Evolutionary conservation across 352 stramenopile genomes (phyloP).

Genomic region (Globisporangium apiculatum): DNA sequence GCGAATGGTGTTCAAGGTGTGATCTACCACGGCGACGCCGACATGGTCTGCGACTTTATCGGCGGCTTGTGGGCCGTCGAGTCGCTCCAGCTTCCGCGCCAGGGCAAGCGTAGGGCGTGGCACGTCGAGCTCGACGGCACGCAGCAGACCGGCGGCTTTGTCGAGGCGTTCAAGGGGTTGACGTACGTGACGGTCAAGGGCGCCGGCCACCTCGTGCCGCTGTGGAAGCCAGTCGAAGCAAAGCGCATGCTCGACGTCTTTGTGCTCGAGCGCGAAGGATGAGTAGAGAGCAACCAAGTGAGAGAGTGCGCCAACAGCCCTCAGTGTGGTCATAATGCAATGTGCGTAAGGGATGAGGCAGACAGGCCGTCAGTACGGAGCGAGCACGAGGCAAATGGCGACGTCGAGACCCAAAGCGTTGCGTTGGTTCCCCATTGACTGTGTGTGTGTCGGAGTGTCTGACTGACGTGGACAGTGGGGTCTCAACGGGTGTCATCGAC

Average conservation of each 20-base stretch:
- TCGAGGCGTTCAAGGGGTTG: slow-evolving; percentile 77
- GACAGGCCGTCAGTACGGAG: too few relatives aligned
- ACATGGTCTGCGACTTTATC: slow-evolving; percentile 66
- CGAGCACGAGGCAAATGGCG: too few relatives aligned
- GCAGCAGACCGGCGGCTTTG: slow-evolving; percentile 76
- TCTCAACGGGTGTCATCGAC: too few relatives aligned
- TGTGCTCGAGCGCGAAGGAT: slow-evolving; percentile 31
- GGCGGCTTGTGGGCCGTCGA: slow-evolving; percentile 64
- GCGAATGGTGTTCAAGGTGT: slow-evolving; percentile 35
- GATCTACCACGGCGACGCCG: slow-evolving; percentile 71
- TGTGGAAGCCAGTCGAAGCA: slow-evolving; percentile 63
- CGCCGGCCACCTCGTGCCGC: slow-evolving; percentile 86
- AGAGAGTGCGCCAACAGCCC: background rate
- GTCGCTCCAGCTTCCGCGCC: slow-evolving; percentile 40
- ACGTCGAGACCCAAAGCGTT: too few relatives aligned
- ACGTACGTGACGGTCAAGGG: slow-evolving; percentile 89
- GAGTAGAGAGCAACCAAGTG: background rate
- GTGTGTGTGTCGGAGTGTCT: too few relatives aligned
- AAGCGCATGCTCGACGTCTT: slow-evolving; percentile 71
- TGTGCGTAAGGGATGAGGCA: too few relatives aligned
- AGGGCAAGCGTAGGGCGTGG: slow-evolving; percentile 36
- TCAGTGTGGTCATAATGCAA: too few relatives aligned
- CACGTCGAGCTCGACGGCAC: slow-evolving; percentile 21
- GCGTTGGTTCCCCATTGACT: too few relatives aligned
- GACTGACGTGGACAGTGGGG: too few relatives aligned